phyloP scores from a whole-genome alignment of 192 early-diverging fungal genomes.

The Obelidium mucronatum region DNA sequence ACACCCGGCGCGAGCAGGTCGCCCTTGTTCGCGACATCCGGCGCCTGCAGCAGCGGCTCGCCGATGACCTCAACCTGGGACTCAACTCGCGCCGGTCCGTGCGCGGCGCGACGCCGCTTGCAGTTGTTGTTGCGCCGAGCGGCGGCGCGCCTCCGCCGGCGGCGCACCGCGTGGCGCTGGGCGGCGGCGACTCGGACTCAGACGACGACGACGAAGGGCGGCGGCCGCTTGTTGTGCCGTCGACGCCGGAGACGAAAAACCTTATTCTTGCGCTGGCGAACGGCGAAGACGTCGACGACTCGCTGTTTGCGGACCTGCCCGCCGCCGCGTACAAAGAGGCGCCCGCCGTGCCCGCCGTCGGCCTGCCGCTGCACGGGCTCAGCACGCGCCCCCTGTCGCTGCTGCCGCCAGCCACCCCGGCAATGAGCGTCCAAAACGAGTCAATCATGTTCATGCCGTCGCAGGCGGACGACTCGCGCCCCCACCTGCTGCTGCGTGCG shows the following conservation, averaged over 20 bases:
- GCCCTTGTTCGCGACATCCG: constrained; percentile 13
- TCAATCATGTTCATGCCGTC: no score
- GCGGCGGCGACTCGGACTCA: background rate
- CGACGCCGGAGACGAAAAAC: constrained; percentile 23
- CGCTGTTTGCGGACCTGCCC: background rate
- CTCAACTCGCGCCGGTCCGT: no score
- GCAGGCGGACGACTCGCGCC: background rate
- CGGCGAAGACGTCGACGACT: constrained; percentile 1
- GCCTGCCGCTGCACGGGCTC: background rate
- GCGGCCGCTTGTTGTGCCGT: constrained; percentile 14
- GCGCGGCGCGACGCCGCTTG: background rate
- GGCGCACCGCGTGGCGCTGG: background rate
- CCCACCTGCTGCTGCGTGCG: constrained; percentile 22
- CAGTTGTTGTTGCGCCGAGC: background rate
- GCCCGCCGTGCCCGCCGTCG: background rate
- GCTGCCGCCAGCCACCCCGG: background rate
- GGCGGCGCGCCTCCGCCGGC: background rate
- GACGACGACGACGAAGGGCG: background rate
- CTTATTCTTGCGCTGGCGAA: constrained; percentile 17
- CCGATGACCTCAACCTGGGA: background rate
- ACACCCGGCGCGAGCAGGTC: constrained; percentile 7
- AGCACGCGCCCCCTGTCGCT: background rate
- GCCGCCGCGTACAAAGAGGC: background rate
- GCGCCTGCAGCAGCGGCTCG: background rate
- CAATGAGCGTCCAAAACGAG: background rate